These are phyloP conservation scores for Aspergillus sergii DNA, from an alignment of 2,329 filamentous ascomycete genomes.

Conservation along the genomic window DNA sequence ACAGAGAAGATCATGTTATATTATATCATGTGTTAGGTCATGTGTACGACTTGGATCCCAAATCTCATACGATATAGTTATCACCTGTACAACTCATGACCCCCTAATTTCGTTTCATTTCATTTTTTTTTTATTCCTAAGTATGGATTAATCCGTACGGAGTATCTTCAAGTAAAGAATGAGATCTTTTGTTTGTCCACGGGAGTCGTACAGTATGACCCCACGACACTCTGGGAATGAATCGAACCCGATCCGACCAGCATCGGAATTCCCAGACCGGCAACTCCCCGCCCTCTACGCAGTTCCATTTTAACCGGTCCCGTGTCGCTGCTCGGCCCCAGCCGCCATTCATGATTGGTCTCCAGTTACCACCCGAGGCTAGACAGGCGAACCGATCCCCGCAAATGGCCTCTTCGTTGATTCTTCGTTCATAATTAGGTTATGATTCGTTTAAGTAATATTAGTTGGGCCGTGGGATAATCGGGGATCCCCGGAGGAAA, in stretches of 20 bases:
- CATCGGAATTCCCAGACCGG: slow-evolving; percentile 20
- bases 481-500: slow-evolving; percentile 12
- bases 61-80: not conserved
- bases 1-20: slow-evolving; percentile 1
- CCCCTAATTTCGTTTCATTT: not conserved
- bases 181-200: not conserved
- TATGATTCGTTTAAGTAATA: slow-evolving; percentile 9
- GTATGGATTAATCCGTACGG: not conserved
- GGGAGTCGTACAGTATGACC: not conserved
- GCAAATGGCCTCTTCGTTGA: slow-evolving; percentile 14
- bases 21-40: slow-evolving; percentile 8
- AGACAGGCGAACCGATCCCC: slow-evolving; percentile 22
- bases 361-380: slow-evolving; percentile 20
- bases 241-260: slow-evolving; percentile 16
- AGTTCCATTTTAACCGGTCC: slow-evolving; percentile 26
- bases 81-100: not conserved
- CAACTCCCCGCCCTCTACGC: slow-evolving; percentile 12
- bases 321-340: slow-evolving; percentile 22
- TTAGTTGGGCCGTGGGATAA: not conserved
- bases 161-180: not conserved
- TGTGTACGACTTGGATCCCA: slow-evolving; percentile 2
- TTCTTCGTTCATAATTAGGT: slow-evolving; percentile 1
- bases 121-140: not conserved
- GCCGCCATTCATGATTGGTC: slow-evolving; percentile 20
- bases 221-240: not conserved